phyloP scores from a whole-genome alignment of 129 eudicot species.

The Solidago caesia region DNA sequence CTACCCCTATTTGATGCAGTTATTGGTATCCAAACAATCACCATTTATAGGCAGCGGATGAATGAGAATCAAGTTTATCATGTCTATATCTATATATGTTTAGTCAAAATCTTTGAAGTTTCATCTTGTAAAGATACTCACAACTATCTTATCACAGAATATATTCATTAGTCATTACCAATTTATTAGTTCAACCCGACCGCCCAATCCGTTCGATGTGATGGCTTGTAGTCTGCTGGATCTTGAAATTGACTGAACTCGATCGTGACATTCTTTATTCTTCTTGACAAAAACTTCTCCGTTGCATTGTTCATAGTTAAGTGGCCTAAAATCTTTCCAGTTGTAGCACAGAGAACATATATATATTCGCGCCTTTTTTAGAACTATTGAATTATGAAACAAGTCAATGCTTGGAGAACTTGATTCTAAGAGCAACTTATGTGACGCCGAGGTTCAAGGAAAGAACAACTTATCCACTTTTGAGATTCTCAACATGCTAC shows the following conservation, averaged over 20 bases:
- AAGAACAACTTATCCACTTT: slow-evolving; percentile 6
- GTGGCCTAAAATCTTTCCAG: not conserved
- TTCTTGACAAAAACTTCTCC: not conserved
- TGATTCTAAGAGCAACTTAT: slow-evolving; percentile 27
- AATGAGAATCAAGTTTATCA: slow-evolving; percentile 13
- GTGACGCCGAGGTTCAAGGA: not conserved
- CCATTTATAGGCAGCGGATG: slow-evolving; percentile 1
- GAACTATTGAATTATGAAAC: not conserved
- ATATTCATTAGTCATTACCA: slow-evolving; percentile 20
- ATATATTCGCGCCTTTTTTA: slow-evolving; percentile 1
- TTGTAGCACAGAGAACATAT: slow-evolving; percentile 5
- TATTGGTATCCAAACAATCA: not conserved
- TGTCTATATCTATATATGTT: not conserved
- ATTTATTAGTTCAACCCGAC: not conserved
- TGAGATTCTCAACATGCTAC: slow-evolving; percentile 5
- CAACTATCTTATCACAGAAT: slow-evolving; percentile 24
- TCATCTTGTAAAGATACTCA: not conserved
- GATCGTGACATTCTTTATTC: slow-evolving; percentile 23
- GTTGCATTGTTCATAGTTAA: not conserved
- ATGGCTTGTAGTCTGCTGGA: slow-evolving; percentile 1
- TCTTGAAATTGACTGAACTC: not conserved
- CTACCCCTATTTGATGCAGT: not conserved
- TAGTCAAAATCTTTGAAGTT: not conserved
- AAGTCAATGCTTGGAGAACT: slow-evolving; percentile 30
- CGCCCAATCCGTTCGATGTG: not conserved